Evolutionary conservation across 176 grass and related monocot genomes (phyloP).

Genomic region (Olyra latifolia): DNA sequence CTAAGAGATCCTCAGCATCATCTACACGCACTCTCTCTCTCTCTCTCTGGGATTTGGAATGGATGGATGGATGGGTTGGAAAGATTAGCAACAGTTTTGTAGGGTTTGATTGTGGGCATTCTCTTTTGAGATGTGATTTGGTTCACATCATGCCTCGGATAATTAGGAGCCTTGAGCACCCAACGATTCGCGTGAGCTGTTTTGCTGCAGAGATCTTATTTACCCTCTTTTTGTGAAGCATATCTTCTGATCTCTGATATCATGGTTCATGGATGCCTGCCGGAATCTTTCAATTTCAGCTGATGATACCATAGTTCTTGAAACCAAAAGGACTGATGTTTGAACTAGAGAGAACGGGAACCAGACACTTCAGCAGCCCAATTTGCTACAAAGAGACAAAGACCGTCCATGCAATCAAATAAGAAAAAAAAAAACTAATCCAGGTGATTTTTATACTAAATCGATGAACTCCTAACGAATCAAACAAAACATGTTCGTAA

Average conservation of each 20-base stretch:
- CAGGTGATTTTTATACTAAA: too few species aligned
- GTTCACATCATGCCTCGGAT: conserved; percentile 44
- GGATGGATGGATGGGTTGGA: background rate
- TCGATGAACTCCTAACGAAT: too few species aligned
- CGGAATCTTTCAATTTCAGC: background rate
- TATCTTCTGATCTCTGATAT: background rate
- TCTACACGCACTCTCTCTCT: background rate
- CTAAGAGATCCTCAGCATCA: conserved; percentile 22
- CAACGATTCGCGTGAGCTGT: conserved; percentile 38
- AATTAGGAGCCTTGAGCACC: conserved; percentile 25
- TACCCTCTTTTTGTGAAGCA: background rate
- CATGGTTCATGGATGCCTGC: background rate
- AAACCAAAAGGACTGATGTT: too few species aligned
- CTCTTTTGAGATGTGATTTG: conserved; percentile 45
- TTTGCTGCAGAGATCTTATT: conserved; percentile 9
- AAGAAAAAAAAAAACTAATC: too few species aligned
- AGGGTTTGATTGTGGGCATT: background rate
- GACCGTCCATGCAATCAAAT: too few species aligned
- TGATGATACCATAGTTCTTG: background rate
- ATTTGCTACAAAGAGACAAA: too few species aligned
- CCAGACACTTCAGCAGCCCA: too few species aligned
- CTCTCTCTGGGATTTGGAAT: background rate
- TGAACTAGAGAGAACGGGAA: too few species aligned
- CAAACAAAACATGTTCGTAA: too few species aligned
- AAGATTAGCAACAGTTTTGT: background rate